phyloP scores from a whole-genome alignment of 441 rosid species.

The Viola pubescens region DNA sequence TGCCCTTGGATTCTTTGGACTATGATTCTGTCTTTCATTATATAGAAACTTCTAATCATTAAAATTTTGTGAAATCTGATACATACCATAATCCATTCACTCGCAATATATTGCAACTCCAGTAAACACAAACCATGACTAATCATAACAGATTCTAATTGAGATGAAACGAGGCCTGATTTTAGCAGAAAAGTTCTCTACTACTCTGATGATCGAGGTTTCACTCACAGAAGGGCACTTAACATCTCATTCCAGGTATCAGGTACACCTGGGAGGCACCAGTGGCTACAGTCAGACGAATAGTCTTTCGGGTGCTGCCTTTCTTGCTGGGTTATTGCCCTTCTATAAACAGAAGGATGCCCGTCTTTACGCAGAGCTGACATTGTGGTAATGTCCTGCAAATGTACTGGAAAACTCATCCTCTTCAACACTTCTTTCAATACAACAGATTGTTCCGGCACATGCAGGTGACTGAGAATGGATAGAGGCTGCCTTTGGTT shows the following conservation, averaged over 20 bases:
- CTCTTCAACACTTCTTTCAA: constrained; percentile 54
- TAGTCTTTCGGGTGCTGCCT: constrained; percentile 32
- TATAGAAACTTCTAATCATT: no score
- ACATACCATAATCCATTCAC: constrained; percentile 16
- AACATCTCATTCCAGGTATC: constrained; percentile 94
- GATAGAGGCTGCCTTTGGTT: constrained; percentile 65
- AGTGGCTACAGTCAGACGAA: constrained; percentile 81
- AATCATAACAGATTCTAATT: constrained; percentile 12
- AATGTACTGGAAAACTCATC: constrained; percentile 66
- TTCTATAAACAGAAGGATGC: constrained; percentile 79
- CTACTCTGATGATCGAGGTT: background rate
- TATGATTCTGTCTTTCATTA: no score
- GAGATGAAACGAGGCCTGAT: constrained; percentile 11
- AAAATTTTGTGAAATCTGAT: background rate
- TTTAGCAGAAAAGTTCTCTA: no score
- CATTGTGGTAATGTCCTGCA: constrained; percentile 73
- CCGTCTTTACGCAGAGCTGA: constrained; percentile 76
- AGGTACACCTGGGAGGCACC: constrained; percentile 98
- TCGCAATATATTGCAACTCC: constrained; percentile 7
- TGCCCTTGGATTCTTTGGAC: no score
- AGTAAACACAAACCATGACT: constrained; percentile 11
- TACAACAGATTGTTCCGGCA: constrained; percentile 55
- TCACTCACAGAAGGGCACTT: constrained; percentile 35
- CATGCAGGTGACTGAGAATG: constrained; percentile 44
- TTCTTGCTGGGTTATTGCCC: constrained; percentile 39